Evolutionary conservation across 257 asterid genomes (phyloP).

Genomic region (Solanum chmielewskii): DNA sequence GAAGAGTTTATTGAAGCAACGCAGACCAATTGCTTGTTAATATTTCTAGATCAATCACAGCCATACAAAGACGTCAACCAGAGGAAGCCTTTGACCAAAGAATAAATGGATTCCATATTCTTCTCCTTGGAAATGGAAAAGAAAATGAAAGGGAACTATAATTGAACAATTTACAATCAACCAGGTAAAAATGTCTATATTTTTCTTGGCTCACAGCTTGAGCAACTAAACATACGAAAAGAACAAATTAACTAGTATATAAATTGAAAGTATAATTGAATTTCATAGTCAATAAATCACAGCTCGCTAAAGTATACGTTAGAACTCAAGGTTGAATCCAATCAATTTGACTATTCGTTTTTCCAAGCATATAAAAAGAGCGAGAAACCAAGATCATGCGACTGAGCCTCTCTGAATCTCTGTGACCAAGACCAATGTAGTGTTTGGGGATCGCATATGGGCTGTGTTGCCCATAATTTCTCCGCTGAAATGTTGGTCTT

Average conservation of each 20-base stretch:
- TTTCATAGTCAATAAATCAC: slow-evolving; percentile 12
- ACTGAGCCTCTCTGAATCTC: slow-evolving; percentile 23
- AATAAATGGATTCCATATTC: not conserved
- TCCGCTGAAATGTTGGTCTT: slow-evolving; percentile 27
- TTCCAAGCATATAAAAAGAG: slow-evolving; percentile 36
- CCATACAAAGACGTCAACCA: not conserved
- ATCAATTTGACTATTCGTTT: slow-evolving; percentile 24
- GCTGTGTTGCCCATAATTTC: slow-evolving; percentile 36
- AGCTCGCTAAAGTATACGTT: slow-evolving; percentile 13
- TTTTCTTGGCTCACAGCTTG: not conserved
- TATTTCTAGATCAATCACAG: not conserved
- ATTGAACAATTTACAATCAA: slow-evolving; percentile 14
- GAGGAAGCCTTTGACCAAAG: not conserved
- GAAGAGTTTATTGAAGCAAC: not conserved
- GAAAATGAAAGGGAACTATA: not conserved
- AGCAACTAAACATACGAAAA: slow-evolving; percentile 4
- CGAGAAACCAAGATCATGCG: slow-evolving; percentile 28
- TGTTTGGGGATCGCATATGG: slow-evolving; percentile 17
- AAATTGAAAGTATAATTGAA: slow-evolving; percentile 10
- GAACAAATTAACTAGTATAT: slow-evolving; percentile 2
- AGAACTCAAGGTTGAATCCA: slow-evolving; percentile 14
- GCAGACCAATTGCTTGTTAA: not conserved
- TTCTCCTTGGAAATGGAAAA: not conserved
- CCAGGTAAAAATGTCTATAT: not conserved
- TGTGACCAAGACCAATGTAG: slow-evolving; percentile 30